Evolutionary conservation across 1,284 basidiomycete genomes (phyloP).

Genomic region (Mycena citricolor): DNA sequence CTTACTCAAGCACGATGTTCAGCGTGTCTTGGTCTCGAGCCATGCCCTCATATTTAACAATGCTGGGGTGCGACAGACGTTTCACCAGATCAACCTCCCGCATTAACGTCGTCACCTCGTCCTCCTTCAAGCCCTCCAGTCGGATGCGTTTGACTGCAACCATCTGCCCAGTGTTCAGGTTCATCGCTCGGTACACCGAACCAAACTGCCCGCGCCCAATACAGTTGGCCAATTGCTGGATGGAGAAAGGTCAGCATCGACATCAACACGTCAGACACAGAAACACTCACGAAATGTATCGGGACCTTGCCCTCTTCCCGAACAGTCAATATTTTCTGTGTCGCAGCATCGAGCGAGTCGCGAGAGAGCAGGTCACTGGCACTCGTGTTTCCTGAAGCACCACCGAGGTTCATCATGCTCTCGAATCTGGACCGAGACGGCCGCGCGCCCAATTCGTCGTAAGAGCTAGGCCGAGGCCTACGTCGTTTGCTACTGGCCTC

Average conservation of each 20-base stretch:
- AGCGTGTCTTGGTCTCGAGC: slow-evolving; percentile 84
- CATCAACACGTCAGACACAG: slow-evolving; percentile 10
- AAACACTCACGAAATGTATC: slow-evolving; percentile 76
- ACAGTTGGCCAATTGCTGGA: slow-evolving; percentile 91
- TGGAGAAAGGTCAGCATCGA: slow-evolving; percentile 20
- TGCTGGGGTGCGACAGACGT: slow-evolving; percentile 85
- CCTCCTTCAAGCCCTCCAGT: slow-evolving; percentile 82
- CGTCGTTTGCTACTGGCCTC: slow-evolving; percentile 55
- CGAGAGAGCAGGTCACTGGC: slow-evolving; percentile 64
- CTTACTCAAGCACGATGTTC: slow-evolving; percentile 90
- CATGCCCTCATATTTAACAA: slow-evolving; percentile 96
- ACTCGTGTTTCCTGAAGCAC: slow-evolving; percentile 49
- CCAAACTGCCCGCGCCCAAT: slow-evolving; percentile 97
- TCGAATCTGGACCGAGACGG: slow-evolving; percentile 59
- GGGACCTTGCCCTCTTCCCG: slow-evolving; percentile 78
- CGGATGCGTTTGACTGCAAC: slow-evolving; percentile 93
- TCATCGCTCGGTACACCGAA: slow-evolving; percentile 90
- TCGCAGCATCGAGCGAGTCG: slow-evolving; percentile 61
- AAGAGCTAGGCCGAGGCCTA: slow-evolving; percentile 63
- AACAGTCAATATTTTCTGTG: slow-evolving; percentile 77
- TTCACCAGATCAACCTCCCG: slow-evolving; percentile 89
- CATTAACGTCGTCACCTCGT: slow-evolving; percentile 86
- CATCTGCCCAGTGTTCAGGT: slow-evolving; percentile 90
- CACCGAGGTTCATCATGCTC: slow-evolving; percentile 65
- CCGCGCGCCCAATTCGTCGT: slow-evolving; percentile 60